Percentiles rank a stretch among this genome's conserved stretches.
Evolutionary conservation across 805 yeast species (phyloP).

Genomic region (Lachancea waltii): DNA sequence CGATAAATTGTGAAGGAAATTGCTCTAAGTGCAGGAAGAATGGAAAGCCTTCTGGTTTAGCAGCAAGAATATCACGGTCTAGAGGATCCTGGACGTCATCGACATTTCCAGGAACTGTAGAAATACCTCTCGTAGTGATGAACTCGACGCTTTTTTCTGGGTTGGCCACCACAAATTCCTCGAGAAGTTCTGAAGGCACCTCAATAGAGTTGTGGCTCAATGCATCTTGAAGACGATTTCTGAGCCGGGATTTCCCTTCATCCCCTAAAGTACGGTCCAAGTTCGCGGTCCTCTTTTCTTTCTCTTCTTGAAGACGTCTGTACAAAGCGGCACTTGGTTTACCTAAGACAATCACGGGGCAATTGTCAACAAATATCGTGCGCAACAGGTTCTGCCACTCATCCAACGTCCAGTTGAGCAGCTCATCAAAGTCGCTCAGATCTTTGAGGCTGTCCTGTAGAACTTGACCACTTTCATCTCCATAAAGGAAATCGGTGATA

Average conservation of each 20-base stretch:
- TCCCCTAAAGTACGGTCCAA: constrained; percentile 51
- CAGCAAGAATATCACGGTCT: constrained; percentile 21
- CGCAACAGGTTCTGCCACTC: constrained; percentile 61
- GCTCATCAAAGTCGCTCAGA: constrained; percentile 46
- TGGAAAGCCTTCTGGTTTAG: constrained; percentile 47
- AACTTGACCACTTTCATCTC: constrained; percentile 53
- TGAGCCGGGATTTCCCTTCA: constrained; percentile 50
- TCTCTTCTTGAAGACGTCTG: constrained; percentile 43
- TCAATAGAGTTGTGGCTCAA: constrained; percentile 62
- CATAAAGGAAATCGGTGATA: constrained; percentile 75
- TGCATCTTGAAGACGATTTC: constrained; percentile 51
- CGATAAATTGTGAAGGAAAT: constrained; percentile 71
- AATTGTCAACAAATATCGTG: constrained; percentile 50
- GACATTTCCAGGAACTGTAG: constrained; percentile 45
- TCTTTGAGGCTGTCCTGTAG: constrained; percentile 49
- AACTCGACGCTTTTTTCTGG: constrained; percentile 63
- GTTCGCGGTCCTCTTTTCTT: constrained; percentile 41
- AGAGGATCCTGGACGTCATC: constrained; percentile 30
- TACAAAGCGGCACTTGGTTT: constrained; percentile 59
- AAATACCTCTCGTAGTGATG: constrained; percentile 59
- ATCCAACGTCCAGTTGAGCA: constrained; percentile 53
- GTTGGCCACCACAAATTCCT: constrained; percentile 62
- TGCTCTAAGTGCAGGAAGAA: constrained; percentile 73
- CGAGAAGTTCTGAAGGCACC: constrained; percentile 63
- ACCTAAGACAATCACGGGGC: constrained; percentile 61